Evolutionary conservation across 192 early-diverging fungal genomes (phyloP), one percentile per base, ranked within the genome.

Genomic region (Podila verticillata): DNA sequence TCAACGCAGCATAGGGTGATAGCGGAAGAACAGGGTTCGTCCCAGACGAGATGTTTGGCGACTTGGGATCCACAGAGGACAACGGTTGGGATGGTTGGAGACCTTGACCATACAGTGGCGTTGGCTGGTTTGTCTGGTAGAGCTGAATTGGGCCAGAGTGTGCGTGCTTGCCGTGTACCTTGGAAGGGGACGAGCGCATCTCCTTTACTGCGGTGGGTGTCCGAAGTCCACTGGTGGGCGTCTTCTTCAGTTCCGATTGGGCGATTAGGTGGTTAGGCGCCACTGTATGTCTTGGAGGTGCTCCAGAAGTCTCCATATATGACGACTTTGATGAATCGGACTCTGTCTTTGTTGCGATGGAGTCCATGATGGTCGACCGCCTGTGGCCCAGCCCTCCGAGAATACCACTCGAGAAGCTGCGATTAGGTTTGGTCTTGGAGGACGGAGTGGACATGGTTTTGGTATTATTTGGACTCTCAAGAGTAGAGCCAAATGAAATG

Each of bases 1-100:
- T 87, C 47, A 92, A 73, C 9, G 90, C 91, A 30, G 87, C 88
- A 61, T 88, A 85, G 12, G 91, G 88, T 48, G 86, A 87, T 30
- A 90, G 80, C 8, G 91, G 75, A 3, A 84, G 70, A 44, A 54
- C 63, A 1, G 70, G 77, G 26, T 59, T 67, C 0, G 61, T 57
- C 0, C 54, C 69, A 22, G 39, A 34, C 15, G 58, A 54, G 13
- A 51, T n/a, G 44, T 29, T 51, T 31, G 66, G n/a, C 4, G 48
- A 22, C 28, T 61, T 77, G 31, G 74, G 47, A 35, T 69, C 74
- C 65, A 57, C 2, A 3, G 28, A 3, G 1, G 34, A 4, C 10
- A 56, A 36, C 10, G 48, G 29, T 39, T 32, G n/a, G 0, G 57
- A 24, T 15, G 68, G 5, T 20, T 70, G 35, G 39, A n/a, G 65